Conservation (phyloP, 352 stramenopile genomes). For the Pythium plurisporium region DNA sequence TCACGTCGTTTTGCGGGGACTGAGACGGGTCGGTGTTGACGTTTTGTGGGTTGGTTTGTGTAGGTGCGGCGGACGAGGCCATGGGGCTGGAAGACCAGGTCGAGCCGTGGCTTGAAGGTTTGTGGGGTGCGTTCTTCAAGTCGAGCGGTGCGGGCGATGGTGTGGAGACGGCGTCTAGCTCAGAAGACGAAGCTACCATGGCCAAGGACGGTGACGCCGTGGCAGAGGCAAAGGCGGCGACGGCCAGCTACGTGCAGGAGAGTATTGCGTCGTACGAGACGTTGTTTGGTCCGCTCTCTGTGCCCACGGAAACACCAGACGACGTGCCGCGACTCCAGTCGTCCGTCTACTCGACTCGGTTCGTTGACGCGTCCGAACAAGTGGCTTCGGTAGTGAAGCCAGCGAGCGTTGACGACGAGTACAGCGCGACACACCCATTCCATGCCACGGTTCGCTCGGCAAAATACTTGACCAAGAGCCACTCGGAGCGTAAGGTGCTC, state of each 20-base stretch:
- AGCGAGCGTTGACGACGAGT: conserved; percentile 23
- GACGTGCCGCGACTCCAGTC: conserved; percentile 57
- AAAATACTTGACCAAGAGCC: conserved; percentile 42
- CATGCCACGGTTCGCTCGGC: conserved; percentile 35
- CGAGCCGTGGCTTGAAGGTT: conserved; percentile 83
- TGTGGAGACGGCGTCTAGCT: conserved; percentile 27
- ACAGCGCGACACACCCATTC: conserved; percentile 49
- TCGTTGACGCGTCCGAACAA: conserved; percentile 24
- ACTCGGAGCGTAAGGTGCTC: conserved; percentile 57
- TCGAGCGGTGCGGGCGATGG: conserved; percentile 20
- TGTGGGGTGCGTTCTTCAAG: conserved; percentile 52
- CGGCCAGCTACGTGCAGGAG: conserved; percentile 24
- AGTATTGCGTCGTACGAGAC: conserved; percentile 50
- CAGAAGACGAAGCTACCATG: conserved; percentile 9
- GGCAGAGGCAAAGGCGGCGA: background rate
- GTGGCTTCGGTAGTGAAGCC: background rate
- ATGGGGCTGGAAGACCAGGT: conserved; percentile 93
- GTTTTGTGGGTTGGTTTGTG: background rate
- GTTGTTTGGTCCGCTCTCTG: conserved; percentile 45
- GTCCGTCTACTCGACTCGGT: conserved; percentile 39
- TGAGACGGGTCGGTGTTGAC: background rate
- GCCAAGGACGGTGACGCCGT: conserved; percentile 1
- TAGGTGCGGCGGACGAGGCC: conserved; percentile 90
- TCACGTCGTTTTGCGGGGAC: too few species aligned
- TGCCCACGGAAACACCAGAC: conserved; percentile 31